phyloP scores from a whole-genome alignment of 2,329 filamentous ascomycete genomes.

The Coniella vitis region DNA sequence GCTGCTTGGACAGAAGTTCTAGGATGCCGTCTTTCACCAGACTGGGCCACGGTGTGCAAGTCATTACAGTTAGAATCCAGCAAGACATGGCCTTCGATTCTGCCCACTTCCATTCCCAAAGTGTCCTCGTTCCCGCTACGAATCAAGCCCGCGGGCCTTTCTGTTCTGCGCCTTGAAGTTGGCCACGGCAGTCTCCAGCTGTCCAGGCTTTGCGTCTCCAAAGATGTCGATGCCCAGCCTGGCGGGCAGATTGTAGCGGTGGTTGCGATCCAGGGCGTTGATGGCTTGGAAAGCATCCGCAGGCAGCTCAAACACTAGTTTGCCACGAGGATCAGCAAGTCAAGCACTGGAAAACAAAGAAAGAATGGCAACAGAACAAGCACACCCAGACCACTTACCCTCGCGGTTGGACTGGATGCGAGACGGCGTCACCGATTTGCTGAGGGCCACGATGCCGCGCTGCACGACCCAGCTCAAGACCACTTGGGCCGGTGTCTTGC shows the following conservation, averaged over 20 bases:
- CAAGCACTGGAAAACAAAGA: background rate
- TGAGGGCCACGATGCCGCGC: constrained; percentile 45
- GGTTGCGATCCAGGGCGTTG: constrained; percentile 10
- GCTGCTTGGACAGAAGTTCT: no score
- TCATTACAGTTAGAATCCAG: background rate
- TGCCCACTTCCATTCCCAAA: background rate
- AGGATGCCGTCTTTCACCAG: no score
- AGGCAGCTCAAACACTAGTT: constrained; percentile 13
- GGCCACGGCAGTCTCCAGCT: constrained; percentile 13
- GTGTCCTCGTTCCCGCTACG: background rate
- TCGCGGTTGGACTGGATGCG: constrained; percentile 42
- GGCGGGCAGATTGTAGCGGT: constrained; percentile 12
- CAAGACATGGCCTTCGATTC: background rate
- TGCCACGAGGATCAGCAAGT: background rate
- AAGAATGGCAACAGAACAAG: background rate
- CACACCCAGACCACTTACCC: background rate
- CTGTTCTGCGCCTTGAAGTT: constrained; percentile 16
- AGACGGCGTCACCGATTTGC: constrained; percentile 46
- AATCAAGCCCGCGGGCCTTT: constrained; percentile 8
- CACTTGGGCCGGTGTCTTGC: constrained; percentile 45
- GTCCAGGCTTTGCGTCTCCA: constrained; percentile 15
- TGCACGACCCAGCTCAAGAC: constrained; percentile 49
- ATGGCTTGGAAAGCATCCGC: constrained; percentile 10
- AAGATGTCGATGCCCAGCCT: constrained; percentile 15
- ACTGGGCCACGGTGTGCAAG: no score